A percentile compares a stretch with the other conserved stretches of the same genome.
Conservation (phyloP, 305 asterid genomes). For the Petunia hybrid region DNA sequence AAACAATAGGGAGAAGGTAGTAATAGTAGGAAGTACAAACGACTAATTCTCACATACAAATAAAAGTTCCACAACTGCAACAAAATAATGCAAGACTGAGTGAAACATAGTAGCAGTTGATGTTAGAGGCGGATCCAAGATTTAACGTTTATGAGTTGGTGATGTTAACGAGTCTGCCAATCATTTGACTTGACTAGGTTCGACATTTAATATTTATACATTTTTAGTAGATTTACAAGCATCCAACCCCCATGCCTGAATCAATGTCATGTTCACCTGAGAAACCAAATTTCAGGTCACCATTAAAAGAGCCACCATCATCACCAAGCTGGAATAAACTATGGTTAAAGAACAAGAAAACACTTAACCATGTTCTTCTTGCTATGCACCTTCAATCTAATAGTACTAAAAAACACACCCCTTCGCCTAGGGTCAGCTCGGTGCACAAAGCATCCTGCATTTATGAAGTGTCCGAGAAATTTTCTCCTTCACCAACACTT, state of each 20-base stretch:
- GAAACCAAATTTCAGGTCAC: slow-evolving; percentile 52
- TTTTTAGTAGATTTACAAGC: too few relatives aligned
- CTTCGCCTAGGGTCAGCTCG: not conserved
- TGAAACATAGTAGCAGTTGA: not conserved
- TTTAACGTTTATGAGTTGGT: too few relatives aligned
- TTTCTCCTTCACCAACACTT: slow-evolving; percentile 28
- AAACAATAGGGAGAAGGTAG: not conserved
- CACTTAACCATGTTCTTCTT: slow-evolving; percentile 58
- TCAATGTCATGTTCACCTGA: slow-evolving; percentile 55
- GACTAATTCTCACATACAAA: not conserved
- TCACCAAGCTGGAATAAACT: slow-evolving; percentile 36
- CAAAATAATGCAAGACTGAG: not conserved
- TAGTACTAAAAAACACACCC: slow-evolving; percentile 43
- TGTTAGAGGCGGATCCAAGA: too few relatives aligned
- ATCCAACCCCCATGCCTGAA: not conserved
- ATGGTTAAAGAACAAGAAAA: slow-evolving; percentile 66
- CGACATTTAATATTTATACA: too few relatives aligned
- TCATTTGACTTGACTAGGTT: too few relatives aligned
- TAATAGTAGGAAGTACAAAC: not conserved
- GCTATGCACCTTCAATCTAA: slow-evolving; percentile 62
- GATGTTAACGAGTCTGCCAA: too few relatives aligned
- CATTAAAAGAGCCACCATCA: slow-evolving; percentile 37
- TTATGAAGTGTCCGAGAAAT: too few relatives aligned
- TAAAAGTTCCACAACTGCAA: not conserved
- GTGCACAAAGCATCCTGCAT: too few relatives aligned